phyloP scores from a whole-genome alignment of 768 basidiomycete genomes.

The Suillus weaverae region DNA sequence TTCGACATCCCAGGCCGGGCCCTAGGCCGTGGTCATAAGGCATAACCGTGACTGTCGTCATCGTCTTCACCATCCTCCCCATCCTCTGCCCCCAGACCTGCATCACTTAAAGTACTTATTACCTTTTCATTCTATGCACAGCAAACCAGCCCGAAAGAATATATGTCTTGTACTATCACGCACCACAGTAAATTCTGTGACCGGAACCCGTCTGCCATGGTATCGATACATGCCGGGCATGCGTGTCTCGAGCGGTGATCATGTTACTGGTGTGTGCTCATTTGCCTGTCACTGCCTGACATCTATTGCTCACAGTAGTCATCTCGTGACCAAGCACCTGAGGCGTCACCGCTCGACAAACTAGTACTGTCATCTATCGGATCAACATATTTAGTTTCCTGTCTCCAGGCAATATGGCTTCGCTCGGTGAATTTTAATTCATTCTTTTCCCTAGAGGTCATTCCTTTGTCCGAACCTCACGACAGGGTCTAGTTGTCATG shows the following conservation, averaged over 20 bases:
- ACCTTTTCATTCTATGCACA: neutral
- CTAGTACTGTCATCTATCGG: neutral
- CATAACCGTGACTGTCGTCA: too few species aligned
- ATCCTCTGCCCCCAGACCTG: too few species aligned
- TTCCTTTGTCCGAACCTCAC: neutral
- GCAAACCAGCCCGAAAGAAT: neutral
- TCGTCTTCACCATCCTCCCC: too few species aligned
- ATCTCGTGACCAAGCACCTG: neutral
- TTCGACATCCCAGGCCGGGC: too few species aligned
- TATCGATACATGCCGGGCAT: too few species aligned
- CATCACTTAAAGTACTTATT: neutral
- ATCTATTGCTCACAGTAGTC: neutral
- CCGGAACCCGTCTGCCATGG: neutral
- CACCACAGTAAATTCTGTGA: neutral
- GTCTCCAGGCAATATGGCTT: neutral
- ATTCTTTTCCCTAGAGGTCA: neutral
- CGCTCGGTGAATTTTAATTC: neutral
- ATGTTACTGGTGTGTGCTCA: neutral
- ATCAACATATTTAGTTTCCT: neutral
- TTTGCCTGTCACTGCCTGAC: neutral
- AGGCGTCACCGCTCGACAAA: neutral
- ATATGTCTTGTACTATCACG: neutral
- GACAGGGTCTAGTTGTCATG: neutral
- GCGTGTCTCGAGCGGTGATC: too few species aligned
- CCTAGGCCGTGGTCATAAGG: too few species aligned